These are phyloP conservation scores for Oryza glaberrima DNA, from an alignment of 176 grass and related monocot genomes.

Conservation along the genomic window DNA sequence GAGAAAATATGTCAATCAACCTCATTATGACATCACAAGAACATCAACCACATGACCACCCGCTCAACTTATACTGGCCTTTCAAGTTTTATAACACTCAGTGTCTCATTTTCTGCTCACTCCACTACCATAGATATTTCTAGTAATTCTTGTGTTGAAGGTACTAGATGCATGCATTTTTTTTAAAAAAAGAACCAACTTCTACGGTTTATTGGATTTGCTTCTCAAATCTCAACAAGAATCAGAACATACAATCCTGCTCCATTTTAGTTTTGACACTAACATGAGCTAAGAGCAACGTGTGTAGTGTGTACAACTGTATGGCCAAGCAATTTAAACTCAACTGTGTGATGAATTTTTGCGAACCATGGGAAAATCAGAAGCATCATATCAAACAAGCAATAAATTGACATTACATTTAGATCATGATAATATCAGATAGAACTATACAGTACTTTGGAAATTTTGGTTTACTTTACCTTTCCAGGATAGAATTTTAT, in stretches of 20 bases:
- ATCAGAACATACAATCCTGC: neutral
- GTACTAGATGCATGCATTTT: neutral
- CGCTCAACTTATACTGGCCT: conserved; percentile 5
- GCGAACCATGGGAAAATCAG: neutral
- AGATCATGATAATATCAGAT: conserved; percentile 15
- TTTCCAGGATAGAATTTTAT: conserved; percentile 93
- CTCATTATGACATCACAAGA: neutral
- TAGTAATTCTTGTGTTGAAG: neutral
- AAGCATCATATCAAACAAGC: neutral
- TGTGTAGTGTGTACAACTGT: neutral
- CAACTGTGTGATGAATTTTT: neutral
- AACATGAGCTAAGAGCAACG: neutral
- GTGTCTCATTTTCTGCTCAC: conserved; percentile 13
- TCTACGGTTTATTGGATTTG: neutral
- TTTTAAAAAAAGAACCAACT: neutral
- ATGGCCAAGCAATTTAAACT: neutral
- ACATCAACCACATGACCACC: neutral
- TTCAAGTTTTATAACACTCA: neutral
- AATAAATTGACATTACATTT: conserved; percentile 21
- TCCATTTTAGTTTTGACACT: conserved; percentile 4
- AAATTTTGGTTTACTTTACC: conserved; percentile 43
- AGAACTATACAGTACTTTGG: neutral
- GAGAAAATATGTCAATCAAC: conserved; percentile 7
- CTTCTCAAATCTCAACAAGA: neutral
- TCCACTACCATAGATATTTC: neutral